Evolutionary conservation across 1,284 basidiomycete genomes (phyloP).

Genomic region (Phellinidium pouzarii): DNA sequence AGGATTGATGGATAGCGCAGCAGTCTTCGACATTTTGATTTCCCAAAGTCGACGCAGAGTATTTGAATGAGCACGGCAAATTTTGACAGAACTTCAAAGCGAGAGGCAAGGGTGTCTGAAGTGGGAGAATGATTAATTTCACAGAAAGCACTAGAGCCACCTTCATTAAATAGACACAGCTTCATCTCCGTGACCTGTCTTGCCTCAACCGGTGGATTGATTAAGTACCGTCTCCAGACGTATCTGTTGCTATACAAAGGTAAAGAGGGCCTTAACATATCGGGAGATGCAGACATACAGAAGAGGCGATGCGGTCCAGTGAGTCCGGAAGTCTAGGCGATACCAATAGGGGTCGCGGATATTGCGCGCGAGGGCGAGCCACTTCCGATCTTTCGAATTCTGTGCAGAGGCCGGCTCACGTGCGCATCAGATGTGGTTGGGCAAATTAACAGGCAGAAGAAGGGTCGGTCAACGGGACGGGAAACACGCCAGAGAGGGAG

Average conservation of each 20-base stretch:
- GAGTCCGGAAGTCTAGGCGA: not conserved
- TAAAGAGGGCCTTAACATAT: not conserved
- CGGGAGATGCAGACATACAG: not conserved
- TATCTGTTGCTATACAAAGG: not conserved
- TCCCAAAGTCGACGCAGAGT: no score
- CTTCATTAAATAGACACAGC: no score
- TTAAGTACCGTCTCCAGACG: not conserved
- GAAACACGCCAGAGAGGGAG: not conserved
- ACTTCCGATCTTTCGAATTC: no score
- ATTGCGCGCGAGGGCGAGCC: no score
- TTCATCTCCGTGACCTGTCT: not conserved
- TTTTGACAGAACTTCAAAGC: not conserved
- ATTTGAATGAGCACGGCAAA: not conserved
- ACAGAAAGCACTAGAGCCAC: no score
- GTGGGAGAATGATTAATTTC: no score
- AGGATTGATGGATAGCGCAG: no score
- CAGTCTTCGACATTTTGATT: no score
- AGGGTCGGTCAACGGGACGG: not conserved
- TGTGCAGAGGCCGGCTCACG: not conserved
- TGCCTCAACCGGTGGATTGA: no score
- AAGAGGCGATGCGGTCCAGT: not conserved
- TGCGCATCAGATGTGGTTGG: not conserved
- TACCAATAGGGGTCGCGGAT: not conserved
- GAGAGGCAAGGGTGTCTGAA: no score
- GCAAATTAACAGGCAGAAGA: not conserved